Base-by-base conservation (phyloP, 345 rosid genomes). In the Luvunga scandens region DNA sequence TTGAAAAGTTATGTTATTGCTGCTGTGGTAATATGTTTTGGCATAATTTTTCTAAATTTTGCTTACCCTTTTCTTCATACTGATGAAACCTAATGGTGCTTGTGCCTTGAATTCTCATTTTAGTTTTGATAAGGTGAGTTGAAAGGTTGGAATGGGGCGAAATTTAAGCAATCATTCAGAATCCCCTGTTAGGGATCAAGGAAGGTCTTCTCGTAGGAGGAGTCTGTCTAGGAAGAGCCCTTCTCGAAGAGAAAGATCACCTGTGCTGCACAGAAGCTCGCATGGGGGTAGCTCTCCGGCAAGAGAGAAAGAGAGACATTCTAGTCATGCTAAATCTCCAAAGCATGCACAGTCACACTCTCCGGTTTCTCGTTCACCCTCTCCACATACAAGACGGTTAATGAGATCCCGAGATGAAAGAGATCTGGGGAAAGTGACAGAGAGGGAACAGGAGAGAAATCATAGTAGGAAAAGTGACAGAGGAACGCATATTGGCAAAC, bases 311-410 rank as follows among this genome's bases (percentile, higher is more conserved):
- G 89, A 81, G 59, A 87, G 78, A 45, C 80, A 75, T 78, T 78
- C 87, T 0, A 66, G 64, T 64, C 87, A 21, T 60, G 45, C 81
- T 27, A 85, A 79, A 78, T 85, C 90, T 82, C 87, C 93, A 12
- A 80, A 66, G 30, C 86, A 38, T 66, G 71, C 86, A 83, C 53
- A 75, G 61, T 64, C 61, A 27, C 38, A 30, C 9, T 74, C 42
- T 19, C 88, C 85, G 53, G 75, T 70, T 57, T 84, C 91, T 21
- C 82, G 80, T 67, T 96, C 97, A 65, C 97, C 95, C 65, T 96
- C 99, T 66, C 97, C 93, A 0, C 86, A 82, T 30, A 87, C 92
- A 4, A 94, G 89, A 80, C 87, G 91, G 70, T 66, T 96, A 79
- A 86, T 84, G 81, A 87, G 87, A 84, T 86, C 83, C 56, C 88